A percentile compares a stretch with the other conserved stretches of the same genome.
Conservation (phyloP, 306 rosid genomes). For the Quillaja saponaria region DNA sequence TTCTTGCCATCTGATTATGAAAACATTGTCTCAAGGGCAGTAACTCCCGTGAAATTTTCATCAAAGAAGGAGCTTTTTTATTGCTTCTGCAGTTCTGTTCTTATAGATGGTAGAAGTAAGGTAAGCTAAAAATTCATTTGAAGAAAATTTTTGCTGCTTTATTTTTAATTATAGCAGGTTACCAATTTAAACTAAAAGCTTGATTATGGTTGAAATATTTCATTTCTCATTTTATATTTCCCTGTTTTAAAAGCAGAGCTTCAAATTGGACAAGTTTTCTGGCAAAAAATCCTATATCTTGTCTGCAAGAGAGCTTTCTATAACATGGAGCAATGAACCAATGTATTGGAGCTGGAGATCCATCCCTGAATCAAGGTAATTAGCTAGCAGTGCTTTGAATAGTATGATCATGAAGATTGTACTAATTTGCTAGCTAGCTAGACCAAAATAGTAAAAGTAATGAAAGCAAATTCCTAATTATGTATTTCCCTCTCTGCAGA, state of each 20-base stretch:
- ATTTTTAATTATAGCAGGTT: neutral
- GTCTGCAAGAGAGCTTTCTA: constrained; percentile 54
- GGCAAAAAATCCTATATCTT: constrained; percentile 47
- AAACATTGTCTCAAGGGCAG: constrained; percentile 35
- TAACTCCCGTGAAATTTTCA: constrained; percentile 28
- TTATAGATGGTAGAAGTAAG: constrained; percentile 55
- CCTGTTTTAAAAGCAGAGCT: constrained; percentile 35
- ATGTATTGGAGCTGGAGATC: constrained; percentile 58
- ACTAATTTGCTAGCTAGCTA: too few relatives aligned
- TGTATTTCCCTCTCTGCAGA: constrained; percentile 28
- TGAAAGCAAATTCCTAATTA: neutral
- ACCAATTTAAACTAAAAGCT: too few relatives aligned
- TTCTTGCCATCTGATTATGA: constrained; percentile 55
- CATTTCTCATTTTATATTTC: neutral
- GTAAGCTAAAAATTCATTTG: constrained; percentile 11
- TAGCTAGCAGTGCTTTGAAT: neutral
- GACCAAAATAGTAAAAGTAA: neutral
- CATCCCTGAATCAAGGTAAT: constrained; percentile 49
- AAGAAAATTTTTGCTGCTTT: neutral
- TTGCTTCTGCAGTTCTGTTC: constrained; percentile 40
- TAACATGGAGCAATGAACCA: constrained; percentile 51
- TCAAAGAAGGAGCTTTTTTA: constrained; percentile 52
- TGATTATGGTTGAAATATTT: too few relatives aligned
- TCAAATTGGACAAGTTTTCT: constrained; percentile 45
- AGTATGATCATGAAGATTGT: neutral